A percentile compares a stretch with the other conserved stretches of the same genome.
Conservation (phyloP, 495 filamentous ascomycete species). For the Neurospora pannonica region DNA sequence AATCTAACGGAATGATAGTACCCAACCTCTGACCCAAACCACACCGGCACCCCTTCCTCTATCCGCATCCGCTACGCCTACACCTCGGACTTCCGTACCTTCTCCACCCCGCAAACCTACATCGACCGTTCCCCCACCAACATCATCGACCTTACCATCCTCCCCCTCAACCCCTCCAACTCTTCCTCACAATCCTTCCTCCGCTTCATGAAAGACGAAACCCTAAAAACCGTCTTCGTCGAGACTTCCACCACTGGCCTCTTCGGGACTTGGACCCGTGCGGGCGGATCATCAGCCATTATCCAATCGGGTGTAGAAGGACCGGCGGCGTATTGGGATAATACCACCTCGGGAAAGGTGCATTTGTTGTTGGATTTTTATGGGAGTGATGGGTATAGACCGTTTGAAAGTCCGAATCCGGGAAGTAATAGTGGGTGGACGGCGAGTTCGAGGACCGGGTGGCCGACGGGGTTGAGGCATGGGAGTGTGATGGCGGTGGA, state of each 20-base stretch:
- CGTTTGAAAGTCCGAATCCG: conserved; percentile 34
- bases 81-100: conserved; percentile 34
- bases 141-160: conserved; percentile 36
- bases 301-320: conserved; percentile 41
- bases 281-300: conserved; percentile 29
- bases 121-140: conserved; percentile 36
- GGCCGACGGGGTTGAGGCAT: conserved; percentile 39
- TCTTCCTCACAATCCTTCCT: conserved; percentile 21
- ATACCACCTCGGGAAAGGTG: conserved; percentile 28
- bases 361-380: conserved; percentile 43
- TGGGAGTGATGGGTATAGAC: conserved; percentile 41
- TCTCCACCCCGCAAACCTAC: conserved; percentile 30
- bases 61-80: conserved; percentile 36
- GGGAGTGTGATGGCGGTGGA: conserved; percentile 40
- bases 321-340: conserved; percentile 40
- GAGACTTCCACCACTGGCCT: conserved; percentile 37
- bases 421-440: conserved; percentile 35
- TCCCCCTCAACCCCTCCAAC: conserved; percentile 21
- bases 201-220: conserved; percentile 46
- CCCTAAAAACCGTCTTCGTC: conserved; percentile 39
- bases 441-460: conserved; percentile 26
- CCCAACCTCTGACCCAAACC: conserved; percentile 25
- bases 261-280: conserved; percentile 42
- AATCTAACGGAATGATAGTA: no score
- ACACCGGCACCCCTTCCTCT: conserved; percentile 31